phyloP scores from a whole-genome alignment of 352 stramenopile genomes.

The Globisporangium rhizosaccharum region DNA sequence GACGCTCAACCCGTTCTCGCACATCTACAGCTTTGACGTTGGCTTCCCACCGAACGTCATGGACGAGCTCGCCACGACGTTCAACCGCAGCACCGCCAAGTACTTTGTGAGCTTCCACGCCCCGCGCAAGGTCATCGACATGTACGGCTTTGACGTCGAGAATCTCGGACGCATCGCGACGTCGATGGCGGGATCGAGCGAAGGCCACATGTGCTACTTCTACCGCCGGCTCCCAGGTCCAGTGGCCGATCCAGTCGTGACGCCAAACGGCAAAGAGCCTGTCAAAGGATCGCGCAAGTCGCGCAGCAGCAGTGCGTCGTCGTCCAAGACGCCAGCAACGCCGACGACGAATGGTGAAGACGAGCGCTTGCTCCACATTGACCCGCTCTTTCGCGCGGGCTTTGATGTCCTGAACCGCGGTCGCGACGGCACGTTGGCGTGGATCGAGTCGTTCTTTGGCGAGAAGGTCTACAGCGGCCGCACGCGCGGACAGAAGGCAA shows the following conservation, averaged over 20 bases:
- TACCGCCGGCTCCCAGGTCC: conserved; percentile 62
- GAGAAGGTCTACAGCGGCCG: conserved; percentile 54
- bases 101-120: conserved; percentile 96
- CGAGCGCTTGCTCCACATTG: conserved; percentile 36
- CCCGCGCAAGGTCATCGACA: conserved; percentile 89
- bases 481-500: conserved; percentile 61
- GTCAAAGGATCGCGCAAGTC: conserved; percentile 12
- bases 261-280: conserved; percentile 20
- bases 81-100: conserved; percentile 84
- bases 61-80: conserved; percentile 90
- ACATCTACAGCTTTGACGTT: conserved; percentile 99
- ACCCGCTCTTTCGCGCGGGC: conserved; percentile 74
- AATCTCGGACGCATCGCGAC: conserved; percentile 84
- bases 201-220: conserved; percentile 97
- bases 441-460: conserved; percentile 69
- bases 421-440: conserved; percentile 66
- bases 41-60: conserved; percentile 96
- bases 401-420: conserved; percentile 77
- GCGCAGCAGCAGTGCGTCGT: background rate
- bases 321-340: background rate
- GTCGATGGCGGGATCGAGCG: conserved; percentile 94
- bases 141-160: conserved; percentile 93
- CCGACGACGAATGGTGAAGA: conserved; percentile 9
- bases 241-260: conserved; percentile 6
- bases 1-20: conserved; percentile 95